Percentiles rank a stretch among this genome's conserved stretches.
phyloP scores from a whole-genome alignment of 768 basidiomycete genomes.

The Albatrellus ellisii region DNA sequence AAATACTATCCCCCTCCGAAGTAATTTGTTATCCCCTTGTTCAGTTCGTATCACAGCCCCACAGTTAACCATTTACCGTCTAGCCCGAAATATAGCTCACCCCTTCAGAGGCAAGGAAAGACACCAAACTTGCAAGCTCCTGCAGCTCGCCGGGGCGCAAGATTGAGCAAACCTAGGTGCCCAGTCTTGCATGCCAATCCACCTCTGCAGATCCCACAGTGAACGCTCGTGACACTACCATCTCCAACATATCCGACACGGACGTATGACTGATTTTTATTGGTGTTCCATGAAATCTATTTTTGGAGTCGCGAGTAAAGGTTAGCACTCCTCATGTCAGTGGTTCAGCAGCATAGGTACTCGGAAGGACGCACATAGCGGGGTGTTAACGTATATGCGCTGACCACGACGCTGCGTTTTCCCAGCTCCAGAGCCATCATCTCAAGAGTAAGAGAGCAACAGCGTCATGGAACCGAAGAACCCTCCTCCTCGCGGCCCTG shows the following conservation, averaged over 20 bases:
- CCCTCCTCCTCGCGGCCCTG: conserved; percentile 11
- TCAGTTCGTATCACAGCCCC: no score
- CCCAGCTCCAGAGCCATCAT: not conserved
- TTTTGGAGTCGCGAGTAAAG: not conserved
- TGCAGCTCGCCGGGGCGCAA: not conserved
- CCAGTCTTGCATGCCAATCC: no score
- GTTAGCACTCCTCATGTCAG: no score
- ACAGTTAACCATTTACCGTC: not conserved
- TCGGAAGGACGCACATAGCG: not conserved
- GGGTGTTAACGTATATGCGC: not conserved
- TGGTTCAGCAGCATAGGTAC: not conserved
- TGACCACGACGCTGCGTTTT: not conserved
- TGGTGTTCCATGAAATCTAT: not conserved
- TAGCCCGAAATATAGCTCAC: conserved; percentile 11
- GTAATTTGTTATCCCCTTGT: no score
- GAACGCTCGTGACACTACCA: not conserved
- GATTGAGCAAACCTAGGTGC: not conserved
- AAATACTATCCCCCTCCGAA: no score
- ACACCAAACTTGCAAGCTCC: not conserved
- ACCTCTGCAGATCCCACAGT: not conserved
- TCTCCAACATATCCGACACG: not conserved
- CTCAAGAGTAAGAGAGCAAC: not conserved
- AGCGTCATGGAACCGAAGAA: no score
- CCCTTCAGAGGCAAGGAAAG: conserved; percentile 10
- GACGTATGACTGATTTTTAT: not conserved